Evolutionary conservation across 1,284 basidiomycete species (phyloP), one percentile per base, ranked within the genome.

Genomic region (Ustilago nuda): DNA sequence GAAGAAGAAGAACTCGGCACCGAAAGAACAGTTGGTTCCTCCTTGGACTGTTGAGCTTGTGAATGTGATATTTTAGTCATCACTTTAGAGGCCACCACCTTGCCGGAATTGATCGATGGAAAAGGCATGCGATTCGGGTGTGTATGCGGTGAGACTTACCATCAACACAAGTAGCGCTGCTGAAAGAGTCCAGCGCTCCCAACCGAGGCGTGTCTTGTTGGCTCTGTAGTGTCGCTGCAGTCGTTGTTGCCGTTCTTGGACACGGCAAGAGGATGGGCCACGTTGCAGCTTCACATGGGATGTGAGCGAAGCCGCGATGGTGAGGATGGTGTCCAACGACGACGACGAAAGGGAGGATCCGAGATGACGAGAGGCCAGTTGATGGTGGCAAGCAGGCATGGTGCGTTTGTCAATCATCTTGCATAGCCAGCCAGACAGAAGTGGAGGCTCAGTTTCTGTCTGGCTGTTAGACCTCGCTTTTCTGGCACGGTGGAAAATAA

Each of bases 31-130:
- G 23, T 27, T 3, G 23, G 23, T 32, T 33, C 6, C 4, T 23
- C 61, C 73, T 76, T 62, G 66, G 74, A 76, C 74, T 76, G 74
- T 76, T 76, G 74, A 76, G 74, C 74, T 76, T 76, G 73, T 72
- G 67, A 76, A 76, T 72, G 74, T 76, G 74, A 76, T 51, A 72
- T 66, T 69, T 68, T 72, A 61, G 41, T 76, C 74, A 76, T 76
- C 74, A 69, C 66, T 48, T 66, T n/a, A 35, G 19, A 8, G 50
- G 15, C 41, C 41, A 17, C n/a, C 15, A 27, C 27, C 48, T 50
- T 13, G 8, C 1, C 27, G 5, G 37, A 3, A 39, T 6, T 39
- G 37, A 11, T 11, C 15, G 4, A 11, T 30, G n/a, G 5, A 27
- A 50, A 13, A 32, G 12, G 48, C 48, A 46, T 35, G 56, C 56